Evolutionary conservation across 192 early-diverging fungal species (phyloP), one percentile per base, ranked within the genome.

Genomic region (Linnemannia hyalina): DNA sequence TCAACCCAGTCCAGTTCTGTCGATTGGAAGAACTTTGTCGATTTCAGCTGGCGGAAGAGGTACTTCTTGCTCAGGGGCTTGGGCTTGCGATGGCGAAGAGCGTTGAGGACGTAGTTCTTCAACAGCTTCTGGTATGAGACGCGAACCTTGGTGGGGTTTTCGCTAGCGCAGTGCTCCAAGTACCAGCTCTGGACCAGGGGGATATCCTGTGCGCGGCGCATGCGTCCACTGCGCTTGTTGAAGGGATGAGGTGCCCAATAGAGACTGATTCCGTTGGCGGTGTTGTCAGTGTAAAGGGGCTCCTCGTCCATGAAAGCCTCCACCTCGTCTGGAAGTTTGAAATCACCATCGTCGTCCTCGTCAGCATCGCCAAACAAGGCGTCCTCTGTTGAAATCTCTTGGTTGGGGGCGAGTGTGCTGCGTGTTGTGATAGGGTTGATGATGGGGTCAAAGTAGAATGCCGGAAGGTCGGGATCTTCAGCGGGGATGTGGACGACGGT

Each of bases 1-100:
- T 99, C 99, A 63, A 99, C 98, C 99, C 99, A 99, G 89, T 99
- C 99, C 16, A 99, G 89, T 84, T 98, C 97, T 13, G 99, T 99
- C 6, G 94, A 93, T 89, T 99, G 99, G 92, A 99, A 99, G 88
- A 99, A 99, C 83, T 99, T 99, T 57, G 98, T 99, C 7, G 96
- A 93, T 80, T 96, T 96, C 55, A 99, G 93, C 88, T 98, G 97
- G 35, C 96, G 91, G 92, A 99, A 98, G 63, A 99, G 93, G 80
- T 97, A 97, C 87, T 98, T 97, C 82, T 98, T 98, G 82, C 94
- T 97, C 74, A 95, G 83, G 15, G 97, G 92, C 76, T 97, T 97
- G n/a, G 97, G 97, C 42, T 93, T 94, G 52, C 95, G 94, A 81
- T 96, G 92, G 55, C 97, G 94, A 41, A 99, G 91, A 0, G 95